A percentile compares a stretch with the other conserved stretches of the same genome.
Conservation (phyloP, 257 asterid genomes). For the Nicotiana benthamiana region DNA sequence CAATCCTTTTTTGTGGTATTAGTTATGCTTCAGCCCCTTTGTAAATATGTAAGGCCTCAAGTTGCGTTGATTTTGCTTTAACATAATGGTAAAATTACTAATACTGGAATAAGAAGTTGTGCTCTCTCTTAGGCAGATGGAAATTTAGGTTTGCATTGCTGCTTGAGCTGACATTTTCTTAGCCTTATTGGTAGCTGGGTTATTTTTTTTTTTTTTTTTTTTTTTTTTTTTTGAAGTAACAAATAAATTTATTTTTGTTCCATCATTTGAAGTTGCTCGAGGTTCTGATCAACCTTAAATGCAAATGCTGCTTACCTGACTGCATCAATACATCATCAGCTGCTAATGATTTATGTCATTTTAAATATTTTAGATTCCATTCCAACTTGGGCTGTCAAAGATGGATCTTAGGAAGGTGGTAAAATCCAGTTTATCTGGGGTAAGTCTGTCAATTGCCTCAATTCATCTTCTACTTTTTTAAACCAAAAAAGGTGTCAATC, state of each 20-base stretch:
- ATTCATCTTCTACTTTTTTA: background rate
- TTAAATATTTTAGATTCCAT: constrained; percentile 57
- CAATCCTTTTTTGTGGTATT: background rate
- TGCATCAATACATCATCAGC: background rate
- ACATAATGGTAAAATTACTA: background rate
- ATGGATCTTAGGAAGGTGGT: constrained; percentile 85
- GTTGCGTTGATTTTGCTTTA: no score
- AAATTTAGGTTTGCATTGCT: background rate
- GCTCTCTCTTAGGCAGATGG: background rate
- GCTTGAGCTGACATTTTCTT: background rate
- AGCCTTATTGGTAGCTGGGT: background rate
- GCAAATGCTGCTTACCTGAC: background rate
- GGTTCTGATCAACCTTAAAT: background rate
- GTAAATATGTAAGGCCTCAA: no score
- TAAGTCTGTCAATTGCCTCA: constrained; percentile 28
- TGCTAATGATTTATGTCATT: background rate
- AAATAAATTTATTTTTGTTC: background rate
- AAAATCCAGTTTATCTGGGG: constrained; percentile 89
- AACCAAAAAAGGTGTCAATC: background rate
- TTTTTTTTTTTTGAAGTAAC: background rate
- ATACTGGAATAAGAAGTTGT: background rate
- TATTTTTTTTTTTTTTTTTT: background rate
- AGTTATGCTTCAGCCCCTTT: background rate
- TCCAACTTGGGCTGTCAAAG: constrained; percentile 84
- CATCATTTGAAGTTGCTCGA: background rate